phyloP scores from a whole-genome alignment of 257 asterid genomes.

The Penstemon barbatus region DNA sequence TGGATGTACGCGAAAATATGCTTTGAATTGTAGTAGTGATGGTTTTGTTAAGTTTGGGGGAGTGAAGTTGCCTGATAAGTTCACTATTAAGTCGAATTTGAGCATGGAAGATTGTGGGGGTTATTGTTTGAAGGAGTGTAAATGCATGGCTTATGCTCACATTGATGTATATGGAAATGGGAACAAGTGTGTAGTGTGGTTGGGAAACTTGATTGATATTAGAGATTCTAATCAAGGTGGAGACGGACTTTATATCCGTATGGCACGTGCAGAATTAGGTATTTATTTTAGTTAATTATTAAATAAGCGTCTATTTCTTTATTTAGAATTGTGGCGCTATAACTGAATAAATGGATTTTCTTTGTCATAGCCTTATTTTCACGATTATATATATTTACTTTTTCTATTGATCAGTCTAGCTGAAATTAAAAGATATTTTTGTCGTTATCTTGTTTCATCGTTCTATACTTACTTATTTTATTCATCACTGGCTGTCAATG shows the following conservation, averaged over 20 bases:
- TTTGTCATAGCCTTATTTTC: background rate
- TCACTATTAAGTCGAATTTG: constrained; percentile 24
- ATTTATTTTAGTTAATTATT: constrained; percentile 1
- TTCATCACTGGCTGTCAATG: background rate
- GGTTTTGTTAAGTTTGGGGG: constrained; percentile 34
- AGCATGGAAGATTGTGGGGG: constrained; percentile 23
- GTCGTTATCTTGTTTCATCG: background rate
- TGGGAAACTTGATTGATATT: constrained; percentile 36
- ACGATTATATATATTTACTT: background rate
- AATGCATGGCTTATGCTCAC: constrained; percentile 42
- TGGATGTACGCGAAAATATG: constrained; percentile 32
- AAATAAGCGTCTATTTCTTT: background rate
- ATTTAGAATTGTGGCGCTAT: background rate
- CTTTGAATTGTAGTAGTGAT: constrained; percentile 34
- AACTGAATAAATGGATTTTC: constrained; percentile 1
- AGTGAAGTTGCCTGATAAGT: constrained; percentile 42
- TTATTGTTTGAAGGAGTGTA: constrained; percentile 35
- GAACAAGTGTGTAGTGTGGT: constrained; percentile 38
- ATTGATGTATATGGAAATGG: constrained; percentile 30
- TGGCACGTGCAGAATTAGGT: constrained; percentile 39
- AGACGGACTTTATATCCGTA: constrained; percentile 39
- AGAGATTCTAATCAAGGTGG: constrained; percentile 23
- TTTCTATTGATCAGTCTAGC: background rate
- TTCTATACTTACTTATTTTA: background rate
- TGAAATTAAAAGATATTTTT: background rate